Percentiles rank a stretch among this genome's conserved stretches.
Evolutionary conservation across 257 asterid genomes (phyloP).

Genomic region (Penstemon davidsonii): DNA sequence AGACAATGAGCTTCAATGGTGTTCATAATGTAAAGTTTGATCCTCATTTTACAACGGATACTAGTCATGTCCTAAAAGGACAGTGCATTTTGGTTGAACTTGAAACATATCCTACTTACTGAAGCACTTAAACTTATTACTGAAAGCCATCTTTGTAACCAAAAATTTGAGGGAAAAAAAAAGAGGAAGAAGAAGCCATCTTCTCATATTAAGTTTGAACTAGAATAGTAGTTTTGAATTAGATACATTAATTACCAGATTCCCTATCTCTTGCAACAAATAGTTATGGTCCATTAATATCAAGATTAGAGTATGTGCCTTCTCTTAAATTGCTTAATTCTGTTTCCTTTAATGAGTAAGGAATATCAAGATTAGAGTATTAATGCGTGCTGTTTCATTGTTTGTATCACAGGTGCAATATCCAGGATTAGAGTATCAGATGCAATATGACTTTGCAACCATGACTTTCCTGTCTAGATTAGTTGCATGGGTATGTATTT

Average conservation of each 20-base stretch:
- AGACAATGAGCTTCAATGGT: background rate
- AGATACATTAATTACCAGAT: too few relatives aligned
- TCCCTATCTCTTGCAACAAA: background rate
- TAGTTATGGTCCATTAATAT: background rate
- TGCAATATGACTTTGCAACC: conserved; percentile 79
- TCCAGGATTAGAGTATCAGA: conserved; percentile 86
- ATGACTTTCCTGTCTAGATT: conserved; percentile 69
- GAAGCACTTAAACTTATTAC: too few relatives aligned
- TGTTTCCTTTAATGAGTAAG: conserved; percentile 20
- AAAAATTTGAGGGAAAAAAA: background rate
- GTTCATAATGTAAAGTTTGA: background rate
- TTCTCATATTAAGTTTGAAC: too few relatives aligned
- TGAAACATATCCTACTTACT: too few relatives aligned
- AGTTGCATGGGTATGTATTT: conserved; percentile 67
- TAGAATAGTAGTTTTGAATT: too few relatives aligned
- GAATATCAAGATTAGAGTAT: conserved; percentile 12
- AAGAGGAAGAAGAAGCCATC: too few relatives aligned
- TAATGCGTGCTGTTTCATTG: conserved; percentile 18
- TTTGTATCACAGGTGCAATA: conserved; percentile 70
- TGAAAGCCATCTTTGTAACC: too few relatives aligned
- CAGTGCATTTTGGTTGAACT: too few relatives aligned
- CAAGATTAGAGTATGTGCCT: background rate
- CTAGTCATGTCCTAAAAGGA: too few relatives aligned
- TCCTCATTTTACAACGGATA: background rate
- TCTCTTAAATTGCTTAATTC: conserved; percentile 16